phyloP scores from a whole-genome alignment of 192 early-diverging fungal genomes.

The Coemansia sp. region DNA sequence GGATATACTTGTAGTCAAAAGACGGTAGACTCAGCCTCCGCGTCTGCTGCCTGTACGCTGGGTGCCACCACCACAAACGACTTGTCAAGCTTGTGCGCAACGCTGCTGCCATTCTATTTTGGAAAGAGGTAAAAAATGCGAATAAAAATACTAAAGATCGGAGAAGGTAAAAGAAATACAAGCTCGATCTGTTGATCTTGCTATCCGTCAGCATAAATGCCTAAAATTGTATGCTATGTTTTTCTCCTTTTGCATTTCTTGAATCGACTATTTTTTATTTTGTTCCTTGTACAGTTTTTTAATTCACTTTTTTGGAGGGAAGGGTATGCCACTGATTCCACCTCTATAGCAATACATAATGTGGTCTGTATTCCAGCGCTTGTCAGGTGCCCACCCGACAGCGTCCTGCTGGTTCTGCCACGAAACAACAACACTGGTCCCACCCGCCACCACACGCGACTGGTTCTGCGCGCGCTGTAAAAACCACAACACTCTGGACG shows the following conservation, averaged over 20 bases:
- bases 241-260: too few relatives aligned
- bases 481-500: slow-evolving; percentile 42
- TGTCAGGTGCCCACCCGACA: slow-evolving; percentile 11
- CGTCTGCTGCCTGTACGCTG: background rate
- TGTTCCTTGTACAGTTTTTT: too few relatives aligned
- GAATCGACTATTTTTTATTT: too few relatives aligned
- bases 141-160: too few relatives aligned
- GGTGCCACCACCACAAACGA: too few relatives aligned
- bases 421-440: slow-evolving; percentile 21
- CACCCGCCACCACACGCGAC: slow-evolving; percentile 10
- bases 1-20: slow-evolving; percentile 64
- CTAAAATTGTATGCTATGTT: background rate
- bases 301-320: too few relatives aligned
- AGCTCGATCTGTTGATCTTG: background rate
- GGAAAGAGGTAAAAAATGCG: too few relatives aligned
- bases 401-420: slow-evolving; percentile 51
- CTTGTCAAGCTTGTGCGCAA: background rate
- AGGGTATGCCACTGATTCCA: too few relatives aligned
- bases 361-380: slow-evolving; percentile 29
- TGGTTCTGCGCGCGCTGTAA: slow-evolving; percentile 45
- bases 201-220: background rate
- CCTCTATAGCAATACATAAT: slow-evolving; percentile 15
- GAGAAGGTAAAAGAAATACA: background rate
- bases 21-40: slow-evolving; percentile 32
- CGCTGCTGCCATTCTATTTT: background rate